Conservation (phyloP, 2,329 filamentous ascomycete genomes). For the Dactylellina haptotyla region DNA sequence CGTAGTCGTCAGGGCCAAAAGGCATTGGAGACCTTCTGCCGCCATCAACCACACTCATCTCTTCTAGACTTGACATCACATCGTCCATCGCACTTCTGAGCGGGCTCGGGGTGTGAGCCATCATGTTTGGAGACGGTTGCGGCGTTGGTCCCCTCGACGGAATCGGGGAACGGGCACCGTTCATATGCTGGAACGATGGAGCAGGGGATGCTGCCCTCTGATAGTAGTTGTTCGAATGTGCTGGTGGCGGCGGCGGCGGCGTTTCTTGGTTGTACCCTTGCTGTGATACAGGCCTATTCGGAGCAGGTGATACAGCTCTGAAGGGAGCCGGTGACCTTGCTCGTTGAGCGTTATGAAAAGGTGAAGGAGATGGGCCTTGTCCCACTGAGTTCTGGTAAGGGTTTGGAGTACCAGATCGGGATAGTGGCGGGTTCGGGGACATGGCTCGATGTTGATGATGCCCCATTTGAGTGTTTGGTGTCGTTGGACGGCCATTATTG, state of each 20-base stretch:
- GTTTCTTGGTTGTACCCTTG: slow-evolving; percentile 45
- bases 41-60: slow-evolving; percentile 68
- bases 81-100: slow-evolving; percentile 96
- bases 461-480: slow-evolving; percentile 38
- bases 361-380: slow-evolving; percentile 48
- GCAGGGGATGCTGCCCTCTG: slow-evolving; percentile 42
- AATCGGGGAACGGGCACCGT: slow-evolving; percentile 52
- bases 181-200: slow-evolving; percentile 45
- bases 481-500: slow-evolving; percentile 39
- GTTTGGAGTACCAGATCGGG: slow-evolving; percentile 48
- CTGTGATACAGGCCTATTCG: slow-evolving; percentile 43
- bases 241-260: slow-evolving; percentile 55
- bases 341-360: slow-evolving; percentile 51
- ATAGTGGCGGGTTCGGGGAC: slow-evolving; percentile 47
- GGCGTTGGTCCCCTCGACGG: slow-evolving; percentile 54
- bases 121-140: slow-evolving; percentile 53
- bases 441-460: slow-evolving; percentile 33
- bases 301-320: slow-evolving; percentile 51
- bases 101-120: slow-evolving; percentile 79
- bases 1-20: slow-evolving; percentile 41
- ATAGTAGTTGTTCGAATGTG: slow-evolving; percentile 54
- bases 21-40: slow-evolving; percentile 54
- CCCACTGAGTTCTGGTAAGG: slow-evolving; percentile 39
- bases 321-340: slow-evolving; percentile 51
- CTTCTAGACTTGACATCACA: slow-evolving; percentile 93